These are phyloP conservation scores for Alternaria sp. DNA, from an alignment of 2,329 filamentous ascomycete genomes.

Conservation along the genomic window DNA sequence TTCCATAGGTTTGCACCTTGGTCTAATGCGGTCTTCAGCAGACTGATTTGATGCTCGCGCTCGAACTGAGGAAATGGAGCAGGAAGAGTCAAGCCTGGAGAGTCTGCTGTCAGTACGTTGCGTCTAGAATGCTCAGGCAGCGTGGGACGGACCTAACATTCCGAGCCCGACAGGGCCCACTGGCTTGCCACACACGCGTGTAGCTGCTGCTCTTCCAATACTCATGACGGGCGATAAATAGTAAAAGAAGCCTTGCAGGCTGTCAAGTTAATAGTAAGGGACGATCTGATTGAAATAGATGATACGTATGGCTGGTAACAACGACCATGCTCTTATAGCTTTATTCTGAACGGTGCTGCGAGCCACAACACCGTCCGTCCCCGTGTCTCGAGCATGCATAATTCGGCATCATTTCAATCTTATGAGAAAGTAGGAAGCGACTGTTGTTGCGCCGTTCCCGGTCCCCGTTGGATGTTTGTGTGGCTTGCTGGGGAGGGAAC, in stretches of 20 bases:
- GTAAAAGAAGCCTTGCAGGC: neutral
- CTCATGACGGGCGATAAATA: neutral
- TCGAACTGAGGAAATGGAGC: neutral
- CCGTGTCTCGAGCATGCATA: neutral
- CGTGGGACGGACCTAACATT: constrained; percentile 1
- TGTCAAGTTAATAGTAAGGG: neutral
- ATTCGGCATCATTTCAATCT: neutral
- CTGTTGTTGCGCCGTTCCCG: neutral
- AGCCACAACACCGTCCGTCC: neutral
- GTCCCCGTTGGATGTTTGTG: neutral
- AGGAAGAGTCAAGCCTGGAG: neutral
- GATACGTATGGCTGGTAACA: neutral
- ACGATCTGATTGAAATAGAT: neutral
- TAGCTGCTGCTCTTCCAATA: neutral
- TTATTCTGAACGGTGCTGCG: neutral
- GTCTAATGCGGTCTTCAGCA: constrained; percentile 44
- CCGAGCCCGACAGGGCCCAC: constrained; percentile 6
- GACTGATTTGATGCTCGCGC: constrained; percentile 37
- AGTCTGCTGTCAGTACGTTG: neutral
- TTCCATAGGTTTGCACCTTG: constrained; percentile 54
- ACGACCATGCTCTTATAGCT: neutral
- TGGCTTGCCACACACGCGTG: neutral
- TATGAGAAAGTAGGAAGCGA: neutral
- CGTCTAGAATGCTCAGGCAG: neutral
- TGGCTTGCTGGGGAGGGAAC: neutral